Evolutionary conservation across 257 asterid genomes (phyloP).

Genomic region (Apocynum venetum): DNA sequence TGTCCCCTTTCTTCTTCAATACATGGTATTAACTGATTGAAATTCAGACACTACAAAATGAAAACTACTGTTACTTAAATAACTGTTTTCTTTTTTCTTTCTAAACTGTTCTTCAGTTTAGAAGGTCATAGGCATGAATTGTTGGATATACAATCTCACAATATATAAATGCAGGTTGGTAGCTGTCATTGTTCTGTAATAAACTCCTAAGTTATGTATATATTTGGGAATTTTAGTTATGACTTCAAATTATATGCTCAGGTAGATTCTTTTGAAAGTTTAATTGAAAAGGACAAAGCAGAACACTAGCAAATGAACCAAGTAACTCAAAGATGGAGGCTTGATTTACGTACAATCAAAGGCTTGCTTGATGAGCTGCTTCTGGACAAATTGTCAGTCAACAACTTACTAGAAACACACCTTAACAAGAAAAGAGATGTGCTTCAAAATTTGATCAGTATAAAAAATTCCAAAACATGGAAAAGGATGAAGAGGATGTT

Average conservation of each 20-base stretch:
- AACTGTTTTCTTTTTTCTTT: not conserved
- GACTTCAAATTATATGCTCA: not conserved
- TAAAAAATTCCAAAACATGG: not conserved
- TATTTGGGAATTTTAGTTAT: not conserved
- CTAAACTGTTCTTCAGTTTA: not conserved
- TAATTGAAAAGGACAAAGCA: not conserved
- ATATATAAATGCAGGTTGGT: not conserved
- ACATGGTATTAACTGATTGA: not conserved
- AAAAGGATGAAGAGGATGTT: not conserved
- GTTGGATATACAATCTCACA: not conserved
- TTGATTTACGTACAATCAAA: conserved; percentile 43
- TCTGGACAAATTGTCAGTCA: conserved; percentile 31
- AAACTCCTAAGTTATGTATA: not conserved
- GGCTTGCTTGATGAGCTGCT: conserved; percentile 38
- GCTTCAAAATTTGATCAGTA: not conserved
- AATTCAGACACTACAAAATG: not conserved
- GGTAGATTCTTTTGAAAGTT: not conserved
- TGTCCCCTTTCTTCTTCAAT: not conserved
- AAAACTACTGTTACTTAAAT: not conserved
- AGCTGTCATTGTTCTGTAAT: not conserved
- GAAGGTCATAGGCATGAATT: not conserved
- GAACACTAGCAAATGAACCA: not conserved
- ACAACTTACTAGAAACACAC: conserved; percentile 33
- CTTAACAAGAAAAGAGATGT: not conserved
- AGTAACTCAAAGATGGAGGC: not conserved